Evolutionary conservation across 352 stramenopile species (phyloP), one percentile per base, ranked within the genome.

Genomic region (Globisporangium middletonii): DNA sequence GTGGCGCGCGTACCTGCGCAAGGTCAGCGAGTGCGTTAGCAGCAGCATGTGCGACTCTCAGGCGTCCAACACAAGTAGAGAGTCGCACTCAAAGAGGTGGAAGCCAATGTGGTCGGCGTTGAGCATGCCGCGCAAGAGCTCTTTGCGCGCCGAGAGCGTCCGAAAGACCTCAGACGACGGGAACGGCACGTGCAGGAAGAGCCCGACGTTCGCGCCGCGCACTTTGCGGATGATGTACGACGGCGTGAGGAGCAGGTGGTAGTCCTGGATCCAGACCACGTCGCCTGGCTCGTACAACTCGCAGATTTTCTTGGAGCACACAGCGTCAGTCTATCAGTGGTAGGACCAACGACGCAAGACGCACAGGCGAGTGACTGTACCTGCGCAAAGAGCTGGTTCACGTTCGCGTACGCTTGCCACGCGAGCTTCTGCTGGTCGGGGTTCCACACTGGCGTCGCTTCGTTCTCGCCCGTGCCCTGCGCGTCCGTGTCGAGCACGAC

Each of bases 141-240:
- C 86, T 54, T 96, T 95, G 19, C 92, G 72, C 63, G 92, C 91
- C 8, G 93, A 98, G 0, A 99, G 73, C 5, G 96, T 98, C 27
- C 96, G 80, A 67, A 99, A 99, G 6, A 99, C 98, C 69, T 99
- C 96, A 0, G 92, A 98, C 30, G 89, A 98, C 27, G 97, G 97
- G 65, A 99, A 99, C 26, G 97, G 97, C 19, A 98, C 97, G 73
- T 99, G 97, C 13, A 99, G 70, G 65, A 99, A 99, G 27, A 99
- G 81, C 7, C 95, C 97, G 48, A 99, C 89, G 67, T 97, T 97
- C 26, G 75, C 71, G 38, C 83, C 85, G 50, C 97, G 83, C 1
- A 94, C 46, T 28, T 88, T 82, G 45, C 94, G 78, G 7, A 94
- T 92, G 26, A 99, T 85, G 59, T 98, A 99, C 18, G 85, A 97